Percentiles rank a stretch among this genome's conserved stretches.
phyloP scores from a whole-genome alignment of 176 grass and related monocot genomes.

The Rhynchospora breviuscula region DNA sequence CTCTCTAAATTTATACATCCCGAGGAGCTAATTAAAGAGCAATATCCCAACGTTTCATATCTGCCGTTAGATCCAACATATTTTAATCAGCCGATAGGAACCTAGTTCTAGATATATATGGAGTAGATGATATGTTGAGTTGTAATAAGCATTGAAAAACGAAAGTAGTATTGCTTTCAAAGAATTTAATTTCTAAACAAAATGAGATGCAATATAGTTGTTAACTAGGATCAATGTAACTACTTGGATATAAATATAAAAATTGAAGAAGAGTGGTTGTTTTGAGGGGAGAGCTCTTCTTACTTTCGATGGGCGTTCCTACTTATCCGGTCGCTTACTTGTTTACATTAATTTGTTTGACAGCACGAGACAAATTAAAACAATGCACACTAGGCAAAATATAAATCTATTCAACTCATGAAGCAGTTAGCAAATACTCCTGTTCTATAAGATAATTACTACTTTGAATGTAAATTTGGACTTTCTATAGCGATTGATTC shows the following conservation, averaged over 20 bases:
- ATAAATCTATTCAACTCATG: neutral
- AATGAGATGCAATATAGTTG: neutral
- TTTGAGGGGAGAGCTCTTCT: neutral
- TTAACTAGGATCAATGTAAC: neutral
- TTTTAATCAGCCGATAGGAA: too few species aligned
- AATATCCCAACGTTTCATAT: neutral
- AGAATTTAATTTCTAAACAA: too few species aligned
- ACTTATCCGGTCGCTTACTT: neutral
- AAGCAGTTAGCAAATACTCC: neutral
- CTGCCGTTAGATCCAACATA: neutral
- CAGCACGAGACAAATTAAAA: neutral
- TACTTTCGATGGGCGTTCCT: slow-evolving; percentile 10
- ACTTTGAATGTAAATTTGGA: neutral
- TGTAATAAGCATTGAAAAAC: too few species aligned
- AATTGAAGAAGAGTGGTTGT: neutral
- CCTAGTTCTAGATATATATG: too few species aligned
- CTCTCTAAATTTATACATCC: neutral
- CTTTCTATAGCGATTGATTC: neutral
- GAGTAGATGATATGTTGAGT: too few species aligned
- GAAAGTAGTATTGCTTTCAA: too few species aligned
- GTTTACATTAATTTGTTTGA: neutral
- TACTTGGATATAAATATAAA: neutral
- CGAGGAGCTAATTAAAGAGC: neutral
- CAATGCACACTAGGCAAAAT: neutral
- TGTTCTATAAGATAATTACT: neutral